Evolutionary conservation across 2,329 filamentous ascomycete genomes (phyloP).

Genomic region (Apiospora sp.): DNA sequence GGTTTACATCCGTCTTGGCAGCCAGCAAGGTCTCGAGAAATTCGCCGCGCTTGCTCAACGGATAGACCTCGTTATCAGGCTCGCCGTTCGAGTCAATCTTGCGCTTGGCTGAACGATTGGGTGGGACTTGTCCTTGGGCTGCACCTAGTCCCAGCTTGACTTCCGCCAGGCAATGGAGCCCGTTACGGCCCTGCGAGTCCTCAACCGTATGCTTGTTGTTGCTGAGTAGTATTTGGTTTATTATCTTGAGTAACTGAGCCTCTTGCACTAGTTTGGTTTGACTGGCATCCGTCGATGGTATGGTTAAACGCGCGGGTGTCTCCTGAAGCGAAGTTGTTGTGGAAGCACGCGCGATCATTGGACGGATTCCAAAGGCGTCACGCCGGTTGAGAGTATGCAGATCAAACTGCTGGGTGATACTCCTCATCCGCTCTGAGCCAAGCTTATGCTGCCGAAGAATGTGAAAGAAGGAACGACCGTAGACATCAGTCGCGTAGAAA

Average conservation of each 20-base stretch:
- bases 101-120: conserved; percentile 49
- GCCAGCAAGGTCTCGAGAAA: conserved; percentile 43
- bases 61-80: conserved; percentile 26
- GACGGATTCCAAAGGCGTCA: conserved; percentile 55
- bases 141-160: conserved; percentile 51
- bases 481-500: conserved; percentile 40
- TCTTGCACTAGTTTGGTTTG: conserved; percentile 39
- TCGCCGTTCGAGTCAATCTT: conserved; percentile 42
- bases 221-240: conserved; percentile 41
- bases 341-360: conserved; percentile 33
- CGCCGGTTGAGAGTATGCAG: conserved; percentile 46
- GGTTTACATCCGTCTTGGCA: conserved; percentile 56
- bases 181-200: conserved; percentile 60
- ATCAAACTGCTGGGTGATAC: conserved; percentile 39
- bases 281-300: conserved; percentile 32
- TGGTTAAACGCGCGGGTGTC: conserved; percentile 31
- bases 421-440: conserved; percentile 31
- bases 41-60: conserved; percentile 31
- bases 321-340: conserved; percentile 27
- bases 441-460: conserved; percentile 41
- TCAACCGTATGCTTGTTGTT: conserved; percentile 42
- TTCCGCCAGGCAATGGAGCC: conserved; percentile 65
- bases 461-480: conserved; percentile 42
- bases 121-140: conserved; percentile 35
- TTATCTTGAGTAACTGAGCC: conserved; percentile 46